Percentiles rank a stretch among this genome's conserved stretches.
phyloP scores from a whole-genome alignment of 306 rosid genomes.

The Malus orientalis region DNA sequence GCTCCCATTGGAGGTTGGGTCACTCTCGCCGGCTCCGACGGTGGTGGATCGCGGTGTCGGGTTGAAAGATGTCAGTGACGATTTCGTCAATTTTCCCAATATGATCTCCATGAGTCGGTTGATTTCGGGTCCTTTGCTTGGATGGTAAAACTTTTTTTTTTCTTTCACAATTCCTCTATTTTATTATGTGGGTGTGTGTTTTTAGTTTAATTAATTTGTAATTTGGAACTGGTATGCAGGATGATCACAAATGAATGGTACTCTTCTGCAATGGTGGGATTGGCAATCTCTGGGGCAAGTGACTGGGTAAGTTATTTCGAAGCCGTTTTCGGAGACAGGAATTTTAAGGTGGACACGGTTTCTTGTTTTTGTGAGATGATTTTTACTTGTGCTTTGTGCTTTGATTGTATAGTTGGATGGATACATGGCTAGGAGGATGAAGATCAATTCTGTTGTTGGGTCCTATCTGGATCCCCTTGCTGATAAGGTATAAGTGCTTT shows the following conservation, averaged over 20 bases:
- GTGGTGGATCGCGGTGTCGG: constrained; percentile 30
- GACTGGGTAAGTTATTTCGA: constrained; percentile 59
- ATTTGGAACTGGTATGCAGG: constrained; percentile 31
- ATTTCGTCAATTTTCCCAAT: constrained; percentile 59
- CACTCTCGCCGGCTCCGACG: constrained; percentile 2
- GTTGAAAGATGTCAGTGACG: background rate
- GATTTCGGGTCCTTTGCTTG: constrained; percentile 79
- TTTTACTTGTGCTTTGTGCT: constrained; percentile 5
- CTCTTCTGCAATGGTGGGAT: constrained; percentile 65
- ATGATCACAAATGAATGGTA: constrained; percentile 74
- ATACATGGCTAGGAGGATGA: constrained; percentile 79
- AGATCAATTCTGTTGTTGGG: constrained; percentile 86
- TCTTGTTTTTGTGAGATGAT: background rate
- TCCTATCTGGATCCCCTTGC: constrained; percentile 97
- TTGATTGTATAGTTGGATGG: constrained; percentile 70
- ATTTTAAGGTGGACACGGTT: background rate
- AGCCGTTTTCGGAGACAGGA: background rate
- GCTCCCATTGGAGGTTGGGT: constrained; percentile 25
- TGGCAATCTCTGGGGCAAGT: constrained; percentile 71
- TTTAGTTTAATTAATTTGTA: background rate
- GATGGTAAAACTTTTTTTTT: constrained; percentile 40
- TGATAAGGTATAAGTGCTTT: constrained; percentile 55
- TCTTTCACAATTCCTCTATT: background rate
- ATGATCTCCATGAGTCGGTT: constrained; percentile 58
- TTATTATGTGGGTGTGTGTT: background rate